A percentile compares a stretch with the other conserved stretches of the same genome.
phyloP scores from a whole-genome alignment of 805 yeast genomes.

The Saturnispora hagleri region DNA sequence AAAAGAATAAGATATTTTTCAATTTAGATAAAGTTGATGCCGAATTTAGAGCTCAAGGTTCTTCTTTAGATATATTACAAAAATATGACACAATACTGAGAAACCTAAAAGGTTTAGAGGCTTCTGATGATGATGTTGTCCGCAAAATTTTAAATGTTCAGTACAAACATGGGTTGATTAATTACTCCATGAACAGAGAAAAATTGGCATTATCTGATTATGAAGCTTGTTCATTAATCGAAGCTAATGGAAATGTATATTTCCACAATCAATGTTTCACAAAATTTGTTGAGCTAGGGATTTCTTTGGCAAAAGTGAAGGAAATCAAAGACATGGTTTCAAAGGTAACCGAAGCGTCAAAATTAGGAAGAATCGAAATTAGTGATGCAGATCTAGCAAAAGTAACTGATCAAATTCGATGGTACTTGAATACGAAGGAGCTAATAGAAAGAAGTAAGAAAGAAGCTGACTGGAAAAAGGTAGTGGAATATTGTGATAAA shows the following conservation, averaged over 20 bases:
- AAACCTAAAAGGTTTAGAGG: constrained; percentile 13
- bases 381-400: constrained; percentile 19
- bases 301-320: constrained; percentile 36
- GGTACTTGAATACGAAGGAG: neutral
- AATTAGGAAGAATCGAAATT: neutral
- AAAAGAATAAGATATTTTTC: neutral
- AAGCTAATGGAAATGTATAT: constrained; percentile 10
- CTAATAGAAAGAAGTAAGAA: neutral
- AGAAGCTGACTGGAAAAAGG: neutral
- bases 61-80: constrained; percentile 23
- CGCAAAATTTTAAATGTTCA: constrained; percentile 34
- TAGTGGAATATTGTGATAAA: neutral
- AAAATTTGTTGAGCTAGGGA: constrained; percentile 39
- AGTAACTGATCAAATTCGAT: constrained; percentile 25
- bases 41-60: constrained; percentile 19
- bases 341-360: neutral
- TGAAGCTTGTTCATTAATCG: constrained; percentile 36
- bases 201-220: constrained; percentile 45
- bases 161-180: constrained; percentile 54
- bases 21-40: constrained; percentile 8
- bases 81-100: constrained; percentile 22
- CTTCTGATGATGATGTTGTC: constrained; percentile 11
- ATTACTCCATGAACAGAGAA: constrained; percentile 47
- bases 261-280: constrained; percentile 38
- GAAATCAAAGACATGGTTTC: constrained; percentile 6